These are phyloP conservation scores for Crataegus laevigata DNA, from an alignment of 306 rosid species.

Conservation along the genomic window DNA sequence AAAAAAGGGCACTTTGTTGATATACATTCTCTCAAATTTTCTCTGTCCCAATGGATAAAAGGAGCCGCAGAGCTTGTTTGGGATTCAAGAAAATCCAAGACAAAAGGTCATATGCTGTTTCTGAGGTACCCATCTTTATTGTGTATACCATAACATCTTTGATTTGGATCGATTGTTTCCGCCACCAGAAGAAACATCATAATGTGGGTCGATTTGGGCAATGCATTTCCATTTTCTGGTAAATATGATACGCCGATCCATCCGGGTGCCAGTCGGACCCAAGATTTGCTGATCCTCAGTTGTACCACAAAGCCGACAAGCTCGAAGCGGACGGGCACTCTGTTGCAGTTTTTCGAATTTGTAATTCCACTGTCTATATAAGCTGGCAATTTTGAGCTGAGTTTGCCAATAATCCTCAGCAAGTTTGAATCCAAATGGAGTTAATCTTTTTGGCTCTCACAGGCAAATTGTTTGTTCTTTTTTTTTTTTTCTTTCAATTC, in stretches of 20 bases:
- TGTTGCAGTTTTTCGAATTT: not conserved
- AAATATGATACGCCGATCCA: not conserved
- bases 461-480: not conserved
- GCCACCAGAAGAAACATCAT: conserved; percentile 19
- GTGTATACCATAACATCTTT: conserved; percentile 14
- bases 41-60: conserved; percentile 1
- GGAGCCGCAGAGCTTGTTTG: conserved; percentile 10
- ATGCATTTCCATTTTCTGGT: not conserved
- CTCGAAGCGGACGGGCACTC: not conserved
- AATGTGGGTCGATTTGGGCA: conserved; percentile 11
- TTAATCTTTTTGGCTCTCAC: not conserved
- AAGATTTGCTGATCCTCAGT: not conserved
- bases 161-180: conserved; percentile 13
- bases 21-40: conserved; percentile 7
- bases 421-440: not conserved
- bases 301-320: not conserved
- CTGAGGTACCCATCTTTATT: conserved; percentile 16
- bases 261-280: not conserved
- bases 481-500: not conserved
- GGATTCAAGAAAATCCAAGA: conserved; percentile 1
- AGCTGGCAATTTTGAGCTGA: not conserved
- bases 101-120: conserved; percentile 16
- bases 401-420: not conserved
- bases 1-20: conserved; percentile 22
- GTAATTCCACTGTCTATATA: conserved; percentile 2